phyloP scores from a whole-genome alignment of 768 basidiomycete genomes.

The Xerocomus brunneocitrinus region DNA sequence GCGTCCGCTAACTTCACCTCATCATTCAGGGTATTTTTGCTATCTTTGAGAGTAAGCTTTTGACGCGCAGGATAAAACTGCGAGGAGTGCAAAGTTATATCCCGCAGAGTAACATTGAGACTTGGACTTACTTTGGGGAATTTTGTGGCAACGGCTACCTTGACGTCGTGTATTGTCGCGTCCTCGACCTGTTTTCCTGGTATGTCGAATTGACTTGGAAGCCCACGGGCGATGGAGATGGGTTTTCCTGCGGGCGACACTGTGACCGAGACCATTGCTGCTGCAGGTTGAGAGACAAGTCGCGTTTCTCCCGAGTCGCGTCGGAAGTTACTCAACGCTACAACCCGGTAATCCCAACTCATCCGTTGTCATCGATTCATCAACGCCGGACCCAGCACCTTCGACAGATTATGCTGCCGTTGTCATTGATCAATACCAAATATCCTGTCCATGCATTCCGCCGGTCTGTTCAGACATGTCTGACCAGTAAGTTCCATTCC shows the following conservation, averaged over 20 bases:
- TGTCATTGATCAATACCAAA: background rate
- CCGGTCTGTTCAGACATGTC: background rate
- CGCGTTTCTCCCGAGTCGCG: too few relatives aligned
- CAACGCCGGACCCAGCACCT: background rate
- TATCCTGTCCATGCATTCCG: background rate
- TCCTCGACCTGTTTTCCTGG: slow-evolving; percentile 37
- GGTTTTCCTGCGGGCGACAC: slow-evolving; percentile 48
- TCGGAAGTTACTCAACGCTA: background rate
- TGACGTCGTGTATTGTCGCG: slow-evolving; percentile 65
- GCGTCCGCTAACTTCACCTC: slow-evolving; percentile 54
- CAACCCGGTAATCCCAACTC: too few relatives aligned
- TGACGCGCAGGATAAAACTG: slow-evolving; percentile 69
- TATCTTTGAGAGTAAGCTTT: slow-evolving; percentile 61
- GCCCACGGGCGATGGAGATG: slow-evolving; percentile 42
- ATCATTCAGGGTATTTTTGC: slow-evolving; percentile 59
- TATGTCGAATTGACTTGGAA: slow-evolving; percentile 51
- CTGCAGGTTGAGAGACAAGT: background rate
- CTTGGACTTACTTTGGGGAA: slow-evolving; percentile 42
- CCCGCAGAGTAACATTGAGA: background rate
- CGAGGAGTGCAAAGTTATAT: slow-evolving; percentile 1
- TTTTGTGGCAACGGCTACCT: slow-evolving; percentile 54
- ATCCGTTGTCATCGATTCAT: background rate
- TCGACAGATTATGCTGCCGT: slow-evolving; percentile 11
- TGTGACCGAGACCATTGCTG: slow-evolving; percentile 49
- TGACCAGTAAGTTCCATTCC: slow-evolving; percentile 3